phyloP scores from a whole-genome alignment of 139 green algal genomes.

The Edaphochlamys debaryana region DNA sequence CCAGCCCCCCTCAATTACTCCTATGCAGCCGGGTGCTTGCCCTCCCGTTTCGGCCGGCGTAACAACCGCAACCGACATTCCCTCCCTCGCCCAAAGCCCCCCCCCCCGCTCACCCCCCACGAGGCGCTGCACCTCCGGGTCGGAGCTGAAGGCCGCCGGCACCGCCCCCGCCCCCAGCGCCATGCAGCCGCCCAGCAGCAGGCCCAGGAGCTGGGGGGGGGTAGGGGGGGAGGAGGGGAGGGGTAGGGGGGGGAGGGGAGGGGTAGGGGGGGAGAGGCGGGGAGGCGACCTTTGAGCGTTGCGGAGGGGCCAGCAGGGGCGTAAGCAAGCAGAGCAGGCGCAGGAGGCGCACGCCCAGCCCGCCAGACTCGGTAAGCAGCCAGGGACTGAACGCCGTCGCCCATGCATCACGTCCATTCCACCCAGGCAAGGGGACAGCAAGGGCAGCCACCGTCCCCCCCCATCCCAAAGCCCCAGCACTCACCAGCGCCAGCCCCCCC shows the following conservation, averaged over 20 bases:
- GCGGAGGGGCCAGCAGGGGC: no score
- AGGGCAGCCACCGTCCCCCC: no score
- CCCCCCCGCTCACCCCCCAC: conserved; percentile 11
- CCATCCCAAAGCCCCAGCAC: not conserved
- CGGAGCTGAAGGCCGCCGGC: conserved; percentile 61
- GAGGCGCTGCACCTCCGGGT: conserved; percentile 60
- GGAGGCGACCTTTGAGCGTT: no score
- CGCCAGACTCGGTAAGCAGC: no score
- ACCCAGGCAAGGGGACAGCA: not conserved
- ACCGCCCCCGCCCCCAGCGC: conserved; percentile 21
- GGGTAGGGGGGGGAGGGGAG: no score
- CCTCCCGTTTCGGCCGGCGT: not conserved
- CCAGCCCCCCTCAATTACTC: not conserved
- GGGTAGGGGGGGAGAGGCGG: no score
- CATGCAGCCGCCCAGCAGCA: conserved; percentile 49
- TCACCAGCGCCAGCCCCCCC: not conserved
- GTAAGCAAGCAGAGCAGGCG: conserved; percentile 14
- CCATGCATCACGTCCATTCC: no score
- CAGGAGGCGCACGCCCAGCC: not conserved
- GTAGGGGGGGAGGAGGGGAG: no score
- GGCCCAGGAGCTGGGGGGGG: no score
- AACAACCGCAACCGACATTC: not conserved
- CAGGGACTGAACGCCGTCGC: no score
- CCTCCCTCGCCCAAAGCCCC: not conserved
- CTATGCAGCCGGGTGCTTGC: no score